These are phyloP conservation scores for Rhizophagus sp. DNA, from an alignment of 192 early-diverging fungal species.

Conservation along the genomic window DNA sequence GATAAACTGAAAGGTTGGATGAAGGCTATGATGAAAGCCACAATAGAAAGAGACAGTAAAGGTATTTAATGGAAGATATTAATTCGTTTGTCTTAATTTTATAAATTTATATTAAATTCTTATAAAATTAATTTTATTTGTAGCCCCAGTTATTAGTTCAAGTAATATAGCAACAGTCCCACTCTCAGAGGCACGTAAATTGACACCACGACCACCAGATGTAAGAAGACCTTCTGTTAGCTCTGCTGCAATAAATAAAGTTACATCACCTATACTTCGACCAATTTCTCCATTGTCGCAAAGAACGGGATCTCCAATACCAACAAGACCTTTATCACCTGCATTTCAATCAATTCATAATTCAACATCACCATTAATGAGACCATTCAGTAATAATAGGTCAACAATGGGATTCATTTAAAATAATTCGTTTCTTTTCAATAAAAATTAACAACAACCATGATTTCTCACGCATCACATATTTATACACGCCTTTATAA, in stretches of 20 bases:
- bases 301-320: background rate
- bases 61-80: slow-evolving; percentile 27
- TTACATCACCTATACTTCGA: background rate
- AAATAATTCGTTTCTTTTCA: background rate
- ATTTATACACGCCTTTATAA: too few species aligned
- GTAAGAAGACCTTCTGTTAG: background rate
- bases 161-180: slow-evolving; percentile 59
- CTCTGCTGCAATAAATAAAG: background rate
- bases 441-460: too few species aligned
- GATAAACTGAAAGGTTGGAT: slow-evolving; percentile 56
- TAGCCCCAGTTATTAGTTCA: slow-evolving; percentile 60
- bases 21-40: slow-evolving; percentile 65
- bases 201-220: slow-evolving; percentile 18
- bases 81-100: background rate
- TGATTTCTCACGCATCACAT: too few species aligned
- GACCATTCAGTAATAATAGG: background rate
- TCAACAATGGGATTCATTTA: background rate
- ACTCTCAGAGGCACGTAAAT: slow-evolving; percentile 53
- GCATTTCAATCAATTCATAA: background rate
- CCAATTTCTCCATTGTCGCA: background rate
- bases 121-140: background rate
- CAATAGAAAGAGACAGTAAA: slow-evolving; percentile 53
- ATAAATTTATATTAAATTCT: background rate
- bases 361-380: background rate
- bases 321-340: background rate